phyloP scores from a whole-genome alignment of 495 filamentous ascomycete genomes.

The Hypoxylon intermedium region DNA sequence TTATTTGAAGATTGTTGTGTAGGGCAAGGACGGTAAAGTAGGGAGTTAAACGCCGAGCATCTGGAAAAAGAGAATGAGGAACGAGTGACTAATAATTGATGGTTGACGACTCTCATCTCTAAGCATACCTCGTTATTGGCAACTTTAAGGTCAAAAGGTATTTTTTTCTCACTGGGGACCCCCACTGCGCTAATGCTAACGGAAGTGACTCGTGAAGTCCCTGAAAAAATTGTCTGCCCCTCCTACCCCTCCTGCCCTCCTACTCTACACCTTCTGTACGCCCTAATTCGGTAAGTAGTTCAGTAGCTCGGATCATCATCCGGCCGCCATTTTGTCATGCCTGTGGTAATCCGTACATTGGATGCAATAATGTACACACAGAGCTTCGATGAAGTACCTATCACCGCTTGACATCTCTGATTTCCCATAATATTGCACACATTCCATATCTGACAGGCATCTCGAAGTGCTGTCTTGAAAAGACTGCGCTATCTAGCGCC shows the following conservation, averaged over 20 bases:
- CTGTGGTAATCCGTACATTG: not conserved
- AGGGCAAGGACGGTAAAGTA: not conserved
- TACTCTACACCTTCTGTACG: too few species aligned
- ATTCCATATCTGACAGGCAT: not conserved
- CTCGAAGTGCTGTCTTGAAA: not conserved
- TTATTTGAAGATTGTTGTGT: not conserved
- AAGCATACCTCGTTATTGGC: slow-evolving; percentile 9
- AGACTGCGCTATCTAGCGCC: not conserved
- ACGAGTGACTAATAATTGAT: slow-evolving; percentile 24
- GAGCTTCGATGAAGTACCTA: not conserved
- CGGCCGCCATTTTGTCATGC: slow-evolving; percentile 32
- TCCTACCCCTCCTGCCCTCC: slow-evolving; percentile 34
- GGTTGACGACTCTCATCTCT: slow-evolving; percentile 2
- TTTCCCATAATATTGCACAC: not conserved
- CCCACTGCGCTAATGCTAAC: slow-evolving; percentile 20
- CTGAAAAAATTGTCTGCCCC: slow-evolving; percentile 34
- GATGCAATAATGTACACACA: not conserved
- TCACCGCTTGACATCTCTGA: not conserved
- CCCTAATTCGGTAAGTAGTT: slow-evolving; percentile 11
- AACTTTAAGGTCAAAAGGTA: slow-evolving; percentile 20
- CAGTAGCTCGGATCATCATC: slow-evolving; percentile 25
- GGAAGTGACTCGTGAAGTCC: slow-evolving; percentile 9
- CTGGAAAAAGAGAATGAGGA: slow-evolving; percentile 16
- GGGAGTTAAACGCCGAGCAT: not conserved
- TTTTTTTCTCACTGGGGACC: slow-evolving; percentile 3